Evolutionary conservation across 2,329 filamentous ascomycete species (phyloP).

Genomic region (Aspergillus ustus): DNA sequence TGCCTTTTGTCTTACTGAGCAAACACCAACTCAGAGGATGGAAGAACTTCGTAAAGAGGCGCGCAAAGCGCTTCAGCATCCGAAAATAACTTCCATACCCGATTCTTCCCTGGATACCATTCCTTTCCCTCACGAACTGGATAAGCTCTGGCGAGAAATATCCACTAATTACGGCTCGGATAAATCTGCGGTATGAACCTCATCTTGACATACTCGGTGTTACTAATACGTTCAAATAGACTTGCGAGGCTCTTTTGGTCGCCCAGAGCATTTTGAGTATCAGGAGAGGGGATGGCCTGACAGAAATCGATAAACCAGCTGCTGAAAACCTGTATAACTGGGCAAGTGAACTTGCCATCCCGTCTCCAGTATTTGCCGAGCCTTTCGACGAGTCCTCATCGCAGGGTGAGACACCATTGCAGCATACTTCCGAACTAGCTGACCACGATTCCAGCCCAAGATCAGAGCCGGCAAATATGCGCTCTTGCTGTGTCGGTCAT

Average conservation of each 20-base stretch:
- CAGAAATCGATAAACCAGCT: conserved; percentile 29
- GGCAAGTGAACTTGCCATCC: conserved; percentile 37
- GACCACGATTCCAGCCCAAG: conserved; percentile 24
- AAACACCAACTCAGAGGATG: conserved; percentile 19
- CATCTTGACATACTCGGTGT: neutral
- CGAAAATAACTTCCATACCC: conserved; percentile 12
- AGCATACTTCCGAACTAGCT: neutral
- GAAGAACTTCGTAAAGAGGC: conserved; percentile 35
- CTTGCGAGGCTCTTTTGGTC: conserved; percentile 38
- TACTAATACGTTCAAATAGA: conserved; percentile 28
- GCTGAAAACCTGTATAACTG: conserved; percentile 38
- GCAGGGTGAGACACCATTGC: conserved; percentile 18
- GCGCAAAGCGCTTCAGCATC: conserved; percentile 29
- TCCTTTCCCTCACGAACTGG: conserved; percentile 23
- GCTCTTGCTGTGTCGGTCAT: conserved; percentile 38
- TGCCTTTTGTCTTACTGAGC: neutral
- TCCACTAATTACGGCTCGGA: conserved; percentile 26
- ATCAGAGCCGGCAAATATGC: conserved; percentile 31
- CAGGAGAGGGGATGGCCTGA: conserved; percentile 22
- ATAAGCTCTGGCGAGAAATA: conserved; percentile 38
- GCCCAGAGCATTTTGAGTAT: conserved; percentile 30
- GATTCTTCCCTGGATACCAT: conserved; percentile 14
- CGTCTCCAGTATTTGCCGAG: conserved; percentile 37
- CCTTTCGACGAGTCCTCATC: conserved; percentile 29
- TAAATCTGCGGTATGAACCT: conserved; percentile 29